Percentiles rank a stretch among this genome's conserved stretches.
phyloP scores from a whole-genome alignment of 441 rosid genomes.

The Francoa sonchifolia region DNA sequence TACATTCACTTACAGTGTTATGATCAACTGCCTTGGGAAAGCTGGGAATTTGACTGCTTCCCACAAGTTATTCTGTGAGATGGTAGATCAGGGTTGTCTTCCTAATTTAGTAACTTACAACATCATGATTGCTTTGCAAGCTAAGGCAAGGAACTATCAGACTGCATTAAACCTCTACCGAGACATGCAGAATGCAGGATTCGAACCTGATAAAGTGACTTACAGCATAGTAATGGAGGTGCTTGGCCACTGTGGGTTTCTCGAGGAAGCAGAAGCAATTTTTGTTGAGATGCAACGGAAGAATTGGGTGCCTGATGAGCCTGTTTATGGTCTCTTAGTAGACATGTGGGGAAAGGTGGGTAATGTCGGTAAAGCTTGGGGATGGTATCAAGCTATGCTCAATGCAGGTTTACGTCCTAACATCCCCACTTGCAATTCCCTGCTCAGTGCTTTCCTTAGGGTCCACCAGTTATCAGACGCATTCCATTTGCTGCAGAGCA shows the following conservation, averaged over 20 bases:
- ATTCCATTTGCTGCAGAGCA: constrained; percentile 50
- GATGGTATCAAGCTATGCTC: constrained; percentile 78
- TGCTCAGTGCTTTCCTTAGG: constrained; percentile 79
- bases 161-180: constrained; percentile 62
- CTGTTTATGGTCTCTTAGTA: constrained; percentile 75
- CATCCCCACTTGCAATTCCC: constrained; percentile 83
- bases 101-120: constrained; percentile 80
- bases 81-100: constrained; percentile 73
- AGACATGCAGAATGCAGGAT: constrained; percentile 68
- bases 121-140: constrained; percentile 81
- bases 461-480: constrained; percentile 58
- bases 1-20: constrained; percentile 79
- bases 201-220: constrained; percentile 78
- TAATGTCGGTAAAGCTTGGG: constrained; percentile 68
- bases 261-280: constrained; percentile 74
- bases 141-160: constrained; percentile 75
- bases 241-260: constrained; percentile 79
- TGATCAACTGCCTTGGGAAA: constrained; percentile 92
- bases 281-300: constrained; percentile 62
- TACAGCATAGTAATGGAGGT: constrained; percentile 92
- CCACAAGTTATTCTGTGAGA: constrained; percentile 60
- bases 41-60: constrained; percentile 77
- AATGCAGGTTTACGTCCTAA: constrained; percentile 63
- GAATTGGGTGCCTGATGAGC: constrained; percentile 85
- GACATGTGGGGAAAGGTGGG: constrained; percentile 92